Evolutionary conservation across 306 rosid species (phyloP), one percentile per base, ranked within the genome.

Genomic region (Betula pendula): DNA sequence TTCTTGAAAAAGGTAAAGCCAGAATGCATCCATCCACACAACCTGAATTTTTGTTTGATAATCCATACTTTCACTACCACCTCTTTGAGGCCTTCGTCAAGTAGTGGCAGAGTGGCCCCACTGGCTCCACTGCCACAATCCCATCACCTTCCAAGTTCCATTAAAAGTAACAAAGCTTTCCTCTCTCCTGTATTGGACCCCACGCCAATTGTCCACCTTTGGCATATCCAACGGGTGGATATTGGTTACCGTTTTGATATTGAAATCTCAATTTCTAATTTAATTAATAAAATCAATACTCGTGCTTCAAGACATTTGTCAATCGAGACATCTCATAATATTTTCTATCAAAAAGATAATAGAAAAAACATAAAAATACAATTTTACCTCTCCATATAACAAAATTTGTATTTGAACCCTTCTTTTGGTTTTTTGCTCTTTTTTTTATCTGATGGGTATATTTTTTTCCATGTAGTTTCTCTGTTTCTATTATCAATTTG

Each of bases 131-230:
- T 44, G 68, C 24, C 68, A 29, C 59, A 68, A 31, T 49, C 85
- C 85, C 60, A 59, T 76, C 82, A 51, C 59, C 55, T 76, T 68
- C 71, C 65, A 31, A n/a, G n/a, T n/a, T 33, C 6, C 4, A 35
- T 35, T 48, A 42, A 68, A 76, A 68, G 76, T 69, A 80, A 47
- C 72, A 12, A 17, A 6, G 68, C 22, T 47, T 35, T 51, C 71
- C 43, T 15, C 51, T 68, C 73, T 16, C 67, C 1, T 5, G 44
- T n/a, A 7, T 29, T 43, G 84, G 77, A 29, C 68, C 82, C 9
- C 2, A 27, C 35, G 48, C 2, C 31, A 9, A 20, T 49, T 53
- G 48, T 71, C 73, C 81, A 29, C 10, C 3, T 17, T 22, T 14
- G 20, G 17, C 67, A 16, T 29, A 9, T 2, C 25, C 27, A 60